Evolutionary conservation across 768 basidiomycete species (phyloP).

Genomic region (Auricularia heimuer): DNA sequence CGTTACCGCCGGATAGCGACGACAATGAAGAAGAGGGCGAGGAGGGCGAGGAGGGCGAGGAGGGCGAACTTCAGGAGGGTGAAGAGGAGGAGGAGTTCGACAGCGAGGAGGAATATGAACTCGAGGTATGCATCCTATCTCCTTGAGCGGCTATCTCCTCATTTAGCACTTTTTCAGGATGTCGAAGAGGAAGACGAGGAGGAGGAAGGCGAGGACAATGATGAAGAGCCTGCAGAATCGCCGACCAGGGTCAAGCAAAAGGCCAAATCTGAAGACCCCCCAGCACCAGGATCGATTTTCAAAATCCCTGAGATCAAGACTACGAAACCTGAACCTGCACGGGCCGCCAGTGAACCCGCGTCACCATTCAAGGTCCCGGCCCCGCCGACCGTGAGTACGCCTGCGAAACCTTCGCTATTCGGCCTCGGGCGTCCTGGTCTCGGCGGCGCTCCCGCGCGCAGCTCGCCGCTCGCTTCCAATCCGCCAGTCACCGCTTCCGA

Average conservation of each 20-base stretch:
- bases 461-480: slow-evolving; percentile 9
- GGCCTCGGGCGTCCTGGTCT: neutral
- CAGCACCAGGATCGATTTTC: neutral
- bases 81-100: slow-evolving; percentile 21
- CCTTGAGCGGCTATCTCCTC: neutral
- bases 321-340: slow-evolving; percentile 8
- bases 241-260: neutral
- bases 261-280: slow-evolving; percentile 16
- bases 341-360: neutral
- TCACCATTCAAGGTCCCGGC: neutral
- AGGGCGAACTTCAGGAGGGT: slow-evolving; percentile 15
- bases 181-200: slow-evolving; percentile 16
- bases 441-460: slow-evolving; percentile 3
- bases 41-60: slow-evolving; percentile 17
- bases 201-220: slow-evolving; percentile 17
- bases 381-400: neutral
- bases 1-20: slow-evolving; percentile 1
- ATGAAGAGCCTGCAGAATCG: slow-evolving; percentile 21
- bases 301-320: neutral
- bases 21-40: slow-evolving; percentile 22
- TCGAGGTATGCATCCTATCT: slow-evolving; percentile 20
- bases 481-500: slow-evolving; percentile 4
- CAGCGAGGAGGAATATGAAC: slow-evolving; percentile 21
- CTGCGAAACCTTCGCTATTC: neutral
- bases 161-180: neutral